phyloP scores from a whole-genome alignment of 345 rosid genomes.

The Arabidopsis thaliana region DNA sequence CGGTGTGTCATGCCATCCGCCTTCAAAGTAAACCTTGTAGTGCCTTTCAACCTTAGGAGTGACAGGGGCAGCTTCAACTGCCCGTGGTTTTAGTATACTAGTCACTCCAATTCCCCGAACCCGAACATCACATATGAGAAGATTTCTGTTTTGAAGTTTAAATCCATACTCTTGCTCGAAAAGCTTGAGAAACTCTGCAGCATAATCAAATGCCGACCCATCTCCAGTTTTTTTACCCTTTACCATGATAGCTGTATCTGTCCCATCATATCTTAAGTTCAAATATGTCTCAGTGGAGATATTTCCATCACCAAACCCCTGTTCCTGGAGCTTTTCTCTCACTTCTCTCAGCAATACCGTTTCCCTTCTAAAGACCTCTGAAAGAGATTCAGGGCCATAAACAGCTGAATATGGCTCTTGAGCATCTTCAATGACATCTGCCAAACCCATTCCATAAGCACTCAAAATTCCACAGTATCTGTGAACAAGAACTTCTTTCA shows the following conservation, averaged over 20 bases:
- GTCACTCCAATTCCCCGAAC: constrained; percentile 93
- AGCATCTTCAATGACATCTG: constrained; percentile 95
- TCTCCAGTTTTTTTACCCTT: constrained; percentile 55
- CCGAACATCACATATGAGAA: constrained; percentile 85
- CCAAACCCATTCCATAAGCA: constrained; percentile 99
- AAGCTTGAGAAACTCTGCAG: constrained; percentile 74
- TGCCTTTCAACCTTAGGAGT: constrained; percentile 64
- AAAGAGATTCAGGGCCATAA: constrained; percentile 66
- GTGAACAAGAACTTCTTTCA: constrained; percentile 90
- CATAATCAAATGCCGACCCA: constrained; percentile 61
- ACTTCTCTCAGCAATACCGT: constrained; percentile 58
- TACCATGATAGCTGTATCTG: constrained; percentile 99
- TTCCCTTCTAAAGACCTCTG: constrained; percentile 77
- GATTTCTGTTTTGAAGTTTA: constrained; percentile 75
- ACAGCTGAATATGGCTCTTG: constrained; percentile 94
- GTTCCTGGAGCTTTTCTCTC: constrained; percentile 70
- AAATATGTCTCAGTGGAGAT: constrained; percentile 75
- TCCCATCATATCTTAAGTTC: constrained; percentile 92
- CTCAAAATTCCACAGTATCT: constrained; percentile 90
- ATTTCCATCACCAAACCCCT: constrained; percentile 74
- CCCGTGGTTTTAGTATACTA: constrained; percentile 78
- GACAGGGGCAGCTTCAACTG: constrained; percentile 53
- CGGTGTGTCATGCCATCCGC: constrained; percentile 77
- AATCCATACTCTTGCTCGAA: constrained; percentile 95
- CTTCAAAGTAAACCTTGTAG: constrained; percentile 73